These are phyloP conservation scores for Lepiota brunneoincarnata DNA, from an alignment of 768 basidiomycete genomes.

Conservation along the genomic window DNA sequence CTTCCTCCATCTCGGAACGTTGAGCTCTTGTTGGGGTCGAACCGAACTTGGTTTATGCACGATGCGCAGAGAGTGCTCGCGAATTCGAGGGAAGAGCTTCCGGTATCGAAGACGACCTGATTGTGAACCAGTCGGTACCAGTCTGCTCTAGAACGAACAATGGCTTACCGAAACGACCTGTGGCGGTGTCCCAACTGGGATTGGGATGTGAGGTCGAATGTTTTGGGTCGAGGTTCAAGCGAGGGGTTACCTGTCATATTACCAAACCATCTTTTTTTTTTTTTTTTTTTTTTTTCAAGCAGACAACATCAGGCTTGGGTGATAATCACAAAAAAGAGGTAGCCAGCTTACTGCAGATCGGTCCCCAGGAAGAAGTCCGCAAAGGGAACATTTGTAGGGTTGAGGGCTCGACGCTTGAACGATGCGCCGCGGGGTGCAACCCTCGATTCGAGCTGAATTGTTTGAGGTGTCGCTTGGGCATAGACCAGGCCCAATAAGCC, in stretches of 20 bases:
- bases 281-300: too few relatives aligned
- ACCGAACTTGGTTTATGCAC: constrained; percentile 44
- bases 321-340: background rate
- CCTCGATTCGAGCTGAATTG: constrained; percentile 29
- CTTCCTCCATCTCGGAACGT: constrained; percentile 46
- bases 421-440: constrained; percentile 17
- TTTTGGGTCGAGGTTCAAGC: too few relatives aligned
- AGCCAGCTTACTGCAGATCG: constrained; percentile 47
- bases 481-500: background rate
- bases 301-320: background rate
- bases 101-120: constrained; percentile 59
- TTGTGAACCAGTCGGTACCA: constrained; percentile 10
- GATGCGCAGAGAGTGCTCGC: constrained; percentile 47
- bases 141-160: background rate
- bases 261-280: constrained; percentile 56
- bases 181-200: constrained; percentile 50
- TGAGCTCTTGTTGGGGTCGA: constrained; percentile 45
- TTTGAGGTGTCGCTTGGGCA: constrained; percentile 24
- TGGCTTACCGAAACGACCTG: constrained; percentile 36
- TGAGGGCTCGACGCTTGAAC: constrained; percentile 31
- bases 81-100: constrained; percentile 46
- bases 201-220: background rate
- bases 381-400: constrained; percentile 41
- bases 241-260: constrained; percentile 41
- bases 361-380: constrained; percentile 54